Conservation (phyloP, 306 rosid species). For the Pterocarpus macrocarpus region DNA sequence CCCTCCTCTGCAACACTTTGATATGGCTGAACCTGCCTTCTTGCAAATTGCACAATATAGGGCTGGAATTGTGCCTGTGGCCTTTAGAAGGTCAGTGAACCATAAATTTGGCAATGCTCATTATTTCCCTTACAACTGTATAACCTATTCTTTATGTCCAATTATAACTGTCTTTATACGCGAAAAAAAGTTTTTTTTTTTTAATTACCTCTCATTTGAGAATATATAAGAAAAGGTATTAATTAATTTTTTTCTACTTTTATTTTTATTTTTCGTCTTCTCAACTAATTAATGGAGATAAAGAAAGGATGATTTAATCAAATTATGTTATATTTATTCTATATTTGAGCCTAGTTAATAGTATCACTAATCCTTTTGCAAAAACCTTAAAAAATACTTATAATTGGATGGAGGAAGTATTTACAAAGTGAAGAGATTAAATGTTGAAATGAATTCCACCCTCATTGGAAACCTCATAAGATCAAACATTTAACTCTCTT, state of each 20-base stretch:
- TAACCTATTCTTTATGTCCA: no score
- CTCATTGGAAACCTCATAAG: background rate
- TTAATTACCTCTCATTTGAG: no score
- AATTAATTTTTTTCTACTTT: no score
- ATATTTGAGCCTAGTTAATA: no score
- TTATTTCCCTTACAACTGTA: background rate
- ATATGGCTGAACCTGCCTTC: conserved; percentile 93
- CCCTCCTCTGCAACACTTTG: conserved; percentile 92
- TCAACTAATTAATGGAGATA: background rate
- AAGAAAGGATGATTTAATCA: no score
- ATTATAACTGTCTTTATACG: no score
- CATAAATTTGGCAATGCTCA: conserved; percentile 11
- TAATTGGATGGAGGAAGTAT: background rate
- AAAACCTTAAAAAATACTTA: no score
- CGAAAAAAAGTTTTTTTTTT: no score
- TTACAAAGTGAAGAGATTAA: conserved; percentile 19
- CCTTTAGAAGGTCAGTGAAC: conserved; percentile 72
- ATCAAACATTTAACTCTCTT: background rate
- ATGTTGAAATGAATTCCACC: conserved; percentile 22
- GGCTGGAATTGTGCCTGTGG: conserved; percentile 91
- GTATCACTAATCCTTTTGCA: no score
- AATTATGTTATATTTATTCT: no score
- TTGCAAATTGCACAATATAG: conserved; percentile 87
- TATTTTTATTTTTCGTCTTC: background rate
- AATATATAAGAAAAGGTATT: no score